Evolutionary conservation across 2,329 filamentous ascomycete genomes (phyloP).

Genomic region (Calonectria pauciramosa): DNA sequence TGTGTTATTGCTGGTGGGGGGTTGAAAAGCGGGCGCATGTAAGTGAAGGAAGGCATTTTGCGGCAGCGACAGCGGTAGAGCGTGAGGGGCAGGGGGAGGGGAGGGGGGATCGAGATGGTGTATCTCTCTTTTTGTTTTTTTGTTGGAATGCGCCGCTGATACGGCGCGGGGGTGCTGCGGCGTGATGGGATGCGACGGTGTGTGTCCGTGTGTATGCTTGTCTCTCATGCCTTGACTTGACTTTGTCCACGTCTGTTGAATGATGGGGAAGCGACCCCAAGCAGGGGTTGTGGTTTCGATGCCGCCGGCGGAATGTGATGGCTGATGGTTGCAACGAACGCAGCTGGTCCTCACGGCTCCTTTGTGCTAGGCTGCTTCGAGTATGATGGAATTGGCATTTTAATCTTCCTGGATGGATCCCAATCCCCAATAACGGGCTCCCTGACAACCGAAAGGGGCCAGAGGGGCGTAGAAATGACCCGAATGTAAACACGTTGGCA

Average conservation of each 20-base stretch:
- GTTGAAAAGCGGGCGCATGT: neutral
- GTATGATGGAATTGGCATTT: constrained; percentile 7
- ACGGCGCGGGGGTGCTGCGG: neutral
- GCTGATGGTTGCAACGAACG: constrained; percentile 11
- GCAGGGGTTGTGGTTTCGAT: constrained; percentile 15
- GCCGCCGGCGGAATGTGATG: constrained; percentile 22
- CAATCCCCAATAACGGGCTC: constrained; percentile 6
- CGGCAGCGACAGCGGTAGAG: neutral
- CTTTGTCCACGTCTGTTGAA: constrained; percentile 20
- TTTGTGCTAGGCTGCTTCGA: constrained; percentile 3
- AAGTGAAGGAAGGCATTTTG: constrained; percentile 10
- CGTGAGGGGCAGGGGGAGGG: neutral
- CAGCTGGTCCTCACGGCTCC: neutral
- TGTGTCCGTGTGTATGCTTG: neutral
- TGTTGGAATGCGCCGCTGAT: neutral
- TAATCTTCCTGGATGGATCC: constrained; percentile 7
- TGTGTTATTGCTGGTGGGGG: neutral
- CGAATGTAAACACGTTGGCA: neutral
- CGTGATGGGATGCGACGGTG: neutral
- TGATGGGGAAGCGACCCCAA: constrained; percentile 21
- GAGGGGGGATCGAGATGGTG: neutral
- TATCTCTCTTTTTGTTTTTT: neutral
- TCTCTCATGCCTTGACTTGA: neutral
- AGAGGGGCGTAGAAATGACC: neutral
- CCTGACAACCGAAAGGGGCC: constrained; percentile 25